Evolutionary conservation across 805 yeast genomes (phyloP), one percentile per base, ranked within the genome.

Genomic region (Wickerhamomyces hampshirensis): DNA sequence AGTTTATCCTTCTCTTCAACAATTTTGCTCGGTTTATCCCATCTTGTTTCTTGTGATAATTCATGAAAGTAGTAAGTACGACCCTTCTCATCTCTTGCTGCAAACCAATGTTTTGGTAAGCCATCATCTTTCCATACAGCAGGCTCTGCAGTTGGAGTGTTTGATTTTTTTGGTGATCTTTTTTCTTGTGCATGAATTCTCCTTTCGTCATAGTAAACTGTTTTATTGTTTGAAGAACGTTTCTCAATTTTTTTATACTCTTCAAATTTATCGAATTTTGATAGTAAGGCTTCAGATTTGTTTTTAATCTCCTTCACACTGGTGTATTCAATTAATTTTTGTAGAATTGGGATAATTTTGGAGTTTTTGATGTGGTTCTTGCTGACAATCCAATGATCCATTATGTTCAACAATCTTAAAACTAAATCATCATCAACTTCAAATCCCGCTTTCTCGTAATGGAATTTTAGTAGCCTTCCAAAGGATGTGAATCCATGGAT

Each of bases 231-330:
- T 31, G 23, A 28, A 26, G n/a, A 43, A 69, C 30, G 31, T 48
- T 89, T 80, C 1, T 94, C 89, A 34, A 91, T 89, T 30, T 93
- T 73, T 53, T 81, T 84, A n/a, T 88, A 89, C 73, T 85, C 77
- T 53, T 83, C 80, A 40, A 85, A 71, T 18, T 64, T 63, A 30
- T 79, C 65, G 97, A 97, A 91, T 38, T 69, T 80, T 1, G 68
- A 64, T 18, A 85, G 50, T 26, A 91, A 59, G 5, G 57, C 56
- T 3, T 56, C 40, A 4, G 81, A 69, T 23, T 69, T 51, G 55
- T 48, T 10, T 30, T 30, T 51, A 26, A 74, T 53, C 55, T 56
- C 35, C 31, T 33, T 24, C 45, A 55, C 37, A 15, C 40, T 28
- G 6, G 62, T 50, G 14, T 44, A 46, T 6, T 44, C 27, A 3